These are phyloP conservation scores for Asterophora lycoperdoides DNA, from an alignment of 768 basidiomycete species.

Conservation along the genomic window DNA sequence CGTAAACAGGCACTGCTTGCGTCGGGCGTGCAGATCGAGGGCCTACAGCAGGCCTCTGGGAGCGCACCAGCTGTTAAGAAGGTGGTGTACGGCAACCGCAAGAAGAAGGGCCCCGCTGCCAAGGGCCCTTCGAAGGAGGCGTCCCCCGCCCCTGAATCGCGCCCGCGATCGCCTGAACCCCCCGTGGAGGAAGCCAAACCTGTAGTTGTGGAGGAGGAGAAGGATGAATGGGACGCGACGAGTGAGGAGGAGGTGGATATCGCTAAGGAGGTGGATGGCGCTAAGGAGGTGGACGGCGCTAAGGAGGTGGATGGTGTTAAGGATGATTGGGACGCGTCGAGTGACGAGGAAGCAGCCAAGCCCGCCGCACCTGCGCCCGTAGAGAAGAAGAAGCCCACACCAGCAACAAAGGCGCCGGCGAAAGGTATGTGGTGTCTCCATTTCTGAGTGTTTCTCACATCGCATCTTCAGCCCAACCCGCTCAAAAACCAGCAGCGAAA, in stretches of 20 bases:
- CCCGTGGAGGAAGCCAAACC: conserved; percentile 22
- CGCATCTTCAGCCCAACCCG: conserved; percentile 9
- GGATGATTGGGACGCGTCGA: conserved; percentile 63
- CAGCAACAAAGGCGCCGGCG: conserved; percentile 3
- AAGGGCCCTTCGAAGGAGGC: conserved; percentile 48
- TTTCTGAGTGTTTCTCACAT: background rate
- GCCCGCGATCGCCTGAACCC: conserved; percentile 47
- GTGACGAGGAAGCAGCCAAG: conserved; percentile 46
- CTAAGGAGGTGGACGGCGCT: conserved; percentile 16
- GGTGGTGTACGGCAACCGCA: conserved; percentile 78
- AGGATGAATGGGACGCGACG: conserved; percentile 34
- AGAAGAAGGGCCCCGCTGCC: conserved; percentile 60
- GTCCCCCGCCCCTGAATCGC: conserved; percentile 51
- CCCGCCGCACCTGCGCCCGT: conserved; percentile 14
- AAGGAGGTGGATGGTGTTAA: conserved; percentile 21
- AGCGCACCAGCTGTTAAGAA: conserved; percentile 52
- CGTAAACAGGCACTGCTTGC: conserved; percentile 87
- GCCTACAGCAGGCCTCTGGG: conserved; percentile 59
- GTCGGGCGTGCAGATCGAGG: conserved; percentile 87
- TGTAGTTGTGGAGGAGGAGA: conserved; percentile 27
- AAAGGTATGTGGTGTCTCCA: conserved; percentile 9
- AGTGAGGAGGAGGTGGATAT: conserved; percentile 17
- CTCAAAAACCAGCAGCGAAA: conserved; percentile 22
- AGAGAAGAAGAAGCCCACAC: conserved; percentile 7
- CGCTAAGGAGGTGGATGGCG: conserved; percentile 29